These are phyloP conservation scores for Priceomyces medius DNA, from an alignment of 805 yeast genomes.

Conservation along the genomic window DNA sequence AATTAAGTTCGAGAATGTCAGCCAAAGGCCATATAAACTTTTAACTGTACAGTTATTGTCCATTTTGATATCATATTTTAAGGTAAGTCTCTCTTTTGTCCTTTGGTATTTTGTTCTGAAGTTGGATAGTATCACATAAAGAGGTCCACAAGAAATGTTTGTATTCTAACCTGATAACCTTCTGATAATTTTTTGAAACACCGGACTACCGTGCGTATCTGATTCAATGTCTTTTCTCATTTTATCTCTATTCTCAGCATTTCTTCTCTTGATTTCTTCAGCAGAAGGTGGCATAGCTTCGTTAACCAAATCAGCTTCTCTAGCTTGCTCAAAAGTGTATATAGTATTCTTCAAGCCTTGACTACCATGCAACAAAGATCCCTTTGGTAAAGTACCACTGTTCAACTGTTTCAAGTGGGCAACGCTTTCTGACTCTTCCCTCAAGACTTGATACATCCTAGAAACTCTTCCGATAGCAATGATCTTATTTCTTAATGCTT, in stretches of 20 bases:
- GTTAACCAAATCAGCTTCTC: slow-evolving; percentile 72
- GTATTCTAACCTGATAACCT: slow-evolving; percentile 20
- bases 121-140: too few relatives aligned
- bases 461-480: slow-evolving; percentile 95
- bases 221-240: slow-evolving; percentile 36
- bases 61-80: too few relatives aligned
- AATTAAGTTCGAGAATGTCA: too few relatives aligned
- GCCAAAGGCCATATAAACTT: too few relatives aligned
- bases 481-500: slow-evolving; percentile 79
- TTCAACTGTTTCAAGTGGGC: slow-evolving; percentile 70
- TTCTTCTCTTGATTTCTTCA: slow-evolving; percentile 51
- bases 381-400: slow-evolving; percentile 82
- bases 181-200: slow-evolving; percentile 38
- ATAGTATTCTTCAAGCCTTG: slow-evolving; percentile 74
- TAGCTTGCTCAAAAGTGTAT: slow-evolving; percentile 77
- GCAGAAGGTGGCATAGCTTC: slow-evolving; percentile 85
- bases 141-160: background rate
- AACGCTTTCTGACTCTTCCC: slow-evolving; percentile 86
- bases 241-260: slow-evolving; percentile 46
- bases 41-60: too few relatives aligned
- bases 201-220: slow-evolving; percentile 31
- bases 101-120: too few relatives aligned
- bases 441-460: slow-evolving; percentile 82
- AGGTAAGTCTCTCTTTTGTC: too few relatives aligned
- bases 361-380: slow-evolving; percentile 77